Evolutionary conservation across 768 basidiomycete genomes (phyloP), one percentile per base, ranked within the genome.

Genomic region (Amyloporia xantha): DNA sequence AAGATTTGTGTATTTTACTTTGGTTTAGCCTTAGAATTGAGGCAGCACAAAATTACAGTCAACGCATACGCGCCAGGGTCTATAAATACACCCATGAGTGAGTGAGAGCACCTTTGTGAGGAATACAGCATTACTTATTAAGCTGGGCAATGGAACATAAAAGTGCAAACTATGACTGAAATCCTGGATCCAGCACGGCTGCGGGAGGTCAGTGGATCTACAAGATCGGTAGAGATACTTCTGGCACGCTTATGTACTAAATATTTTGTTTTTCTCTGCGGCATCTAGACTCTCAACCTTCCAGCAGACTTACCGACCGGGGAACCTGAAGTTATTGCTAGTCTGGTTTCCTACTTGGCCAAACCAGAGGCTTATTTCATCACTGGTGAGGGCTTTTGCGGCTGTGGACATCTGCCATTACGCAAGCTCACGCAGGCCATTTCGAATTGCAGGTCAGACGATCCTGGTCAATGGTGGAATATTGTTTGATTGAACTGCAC

Each of bases 21-120:
- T 21, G 17, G 17, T 7, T 4, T 33, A 49, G 48, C 48, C 7
- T 36, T 59, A 51, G 60, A 62, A 40, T 36, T 62, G 35, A 10
- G 15, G 17, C 11, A 25, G 44, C 45, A 62, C 36, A 54, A 55
- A 11, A 61, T 65, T 43, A 63, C 59, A 2, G 63, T 61, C 35
- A 65, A 65, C 46, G 49, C 56, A 12, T 65, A 65, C 40, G 62
- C 62, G 3, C 62, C 63, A 0, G 63, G 63, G 12, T 38, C 51
- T 6, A 56, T 61, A 21, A 33, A 53, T 19, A 59, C 60, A 4
- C 44, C 54, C 4, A 41, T 59, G 23, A 28, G 59, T 61, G 23
- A 25, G 59, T 45, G 30, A 33, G 7, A 7, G 30, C 30, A 33
- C 9, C 7, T 33, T 15, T 33, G 7, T 33, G 9, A 33, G 9